phyloP scores from a whole-genome alignment of 768 basidiomycete species.

The Trametes cingulata region DNA sequence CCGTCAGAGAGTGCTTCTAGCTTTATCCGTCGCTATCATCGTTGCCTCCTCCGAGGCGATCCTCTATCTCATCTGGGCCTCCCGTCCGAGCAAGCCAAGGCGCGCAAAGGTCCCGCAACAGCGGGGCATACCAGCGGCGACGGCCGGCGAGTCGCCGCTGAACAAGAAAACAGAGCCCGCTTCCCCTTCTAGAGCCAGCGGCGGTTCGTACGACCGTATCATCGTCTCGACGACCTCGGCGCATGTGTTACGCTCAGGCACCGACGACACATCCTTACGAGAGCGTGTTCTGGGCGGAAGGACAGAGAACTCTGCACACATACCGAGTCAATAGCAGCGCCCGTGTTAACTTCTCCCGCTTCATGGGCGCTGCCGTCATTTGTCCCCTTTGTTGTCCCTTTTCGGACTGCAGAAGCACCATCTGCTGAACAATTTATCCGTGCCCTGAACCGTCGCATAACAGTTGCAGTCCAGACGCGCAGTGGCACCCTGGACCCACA shows the following conservation, averaged over 20 bases:
- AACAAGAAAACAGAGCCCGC: slow-evolving; percentile 1
- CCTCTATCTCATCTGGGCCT: slow-evolving; percentile 74
- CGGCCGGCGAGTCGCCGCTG: background rate
- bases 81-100: slow-evolving; percentile 44
- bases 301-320: no score
- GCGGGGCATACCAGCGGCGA: no score
- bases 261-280: background rate
- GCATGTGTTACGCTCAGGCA: background rate
- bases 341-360: background rate
- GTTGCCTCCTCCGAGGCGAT: slow-evolving; percentile 71
- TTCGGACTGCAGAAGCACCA: background rate
- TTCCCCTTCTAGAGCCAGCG: background rate
- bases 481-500: no score
- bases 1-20: slow-evolving; percentile 53
- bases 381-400: background rate
- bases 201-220: background rate
- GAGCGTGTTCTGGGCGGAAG: background rate
- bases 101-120: no score
- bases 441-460: no score
- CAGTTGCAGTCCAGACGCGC: no score
- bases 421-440: no score
- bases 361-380: background rate
- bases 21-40: slow-evolving; percentile 59
- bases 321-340: background rate
- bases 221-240: slow-evolving; percentile 1